Percentiles rank a stretch among this genome's conserved stretches.
Evolutionary conservation across 2,329 filamentous ascomycete species (phyloP).

Genomic region (Ophiostoma pallidulum): DNA sequence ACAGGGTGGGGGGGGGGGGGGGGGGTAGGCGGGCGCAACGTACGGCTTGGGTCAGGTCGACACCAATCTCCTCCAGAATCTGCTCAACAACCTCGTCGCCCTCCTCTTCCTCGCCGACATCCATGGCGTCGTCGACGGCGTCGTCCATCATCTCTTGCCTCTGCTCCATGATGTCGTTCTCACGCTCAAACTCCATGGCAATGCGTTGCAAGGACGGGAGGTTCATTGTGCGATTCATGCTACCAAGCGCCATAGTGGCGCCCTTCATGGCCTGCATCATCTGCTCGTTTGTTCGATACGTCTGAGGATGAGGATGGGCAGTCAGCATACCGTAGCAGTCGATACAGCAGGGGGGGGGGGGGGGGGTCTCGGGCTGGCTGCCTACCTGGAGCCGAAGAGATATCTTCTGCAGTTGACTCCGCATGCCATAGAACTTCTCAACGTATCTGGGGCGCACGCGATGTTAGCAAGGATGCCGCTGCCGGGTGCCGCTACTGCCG

Average conservation of each 20-base stretch:
- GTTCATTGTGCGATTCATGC: conserved; percentile 98
- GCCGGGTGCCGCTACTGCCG: too few relatives aligned
- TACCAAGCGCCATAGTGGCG: conserved; percentile 81
- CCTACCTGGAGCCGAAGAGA: conserved; percentile 82
- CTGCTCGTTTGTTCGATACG: conserved; percentile 94
- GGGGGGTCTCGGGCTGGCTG: too few relatives aligned
- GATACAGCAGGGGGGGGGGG: too few relatives aligned
- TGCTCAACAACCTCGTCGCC: conserved; percentile 95
- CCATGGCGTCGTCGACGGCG: conserved; percentile 93
- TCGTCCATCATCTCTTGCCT: conserved; percentile 99
- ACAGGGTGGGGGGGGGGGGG: neutral
- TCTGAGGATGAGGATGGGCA: conserved; percentile 47
- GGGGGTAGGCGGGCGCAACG: conserved; percentile 30
- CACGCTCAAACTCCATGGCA: conserved; percentile 97
- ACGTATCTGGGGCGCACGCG: conserved; percentile 55
- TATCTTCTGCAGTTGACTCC: conserved; percentile 92
- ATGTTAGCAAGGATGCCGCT: neutral
- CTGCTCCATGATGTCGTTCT: conserved; percentile 99
- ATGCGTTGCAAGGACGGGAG: conserved; percentile 90
- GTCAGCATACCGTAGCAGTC: neutral
- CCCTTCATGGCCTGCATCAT: conserved; percentile 99
- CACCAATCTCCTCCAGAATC: conserved; percentile 91
- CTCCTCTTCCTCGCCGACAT: conserved; percentile 82
- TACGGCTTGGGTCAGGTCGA: conserved; percentile 85
- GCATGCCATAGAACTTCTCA: conserved; percentile 98